Base-by-base conservation (phyloP, 1,284 basidiomycete species). In the Marasmius oreades region DNA sequence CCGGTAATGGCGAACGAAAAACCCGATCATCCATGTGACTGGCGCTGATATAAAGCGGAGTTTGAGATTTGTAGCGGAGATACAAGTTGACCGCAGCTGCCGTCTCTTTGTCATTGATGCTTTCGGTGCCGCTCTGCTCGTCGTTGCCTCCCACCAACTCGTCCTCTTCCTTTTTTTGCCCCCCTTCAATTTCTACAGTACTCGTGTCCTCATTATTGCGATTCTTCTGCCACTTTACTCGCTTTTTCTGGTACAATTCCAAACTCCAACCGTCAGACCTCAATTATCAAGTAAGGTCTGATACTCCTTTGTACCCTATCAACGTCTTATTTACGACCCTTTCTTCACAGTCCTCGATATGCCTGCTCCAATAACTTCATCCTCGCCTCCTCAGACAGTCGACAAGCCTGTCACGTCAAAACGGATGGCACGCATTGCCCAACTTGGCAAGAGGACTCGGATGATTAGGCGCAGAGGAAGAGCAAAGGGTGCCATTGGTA, bases 401-500 rank as follows among this genome's bases (percentile, higher is more conserved):
- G 65, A 62, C 36, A 70, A 70, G 54, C 51, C 59, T 56, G 57
- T 64, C 57, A 56, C 64, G 34, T 62, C 64, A 36, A 73, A 73
- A 65, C 65, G 37, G 62, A 64, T 34, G 47, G 20, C 47, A 16
- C 47, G 28, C 53, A 51, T 24, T 44, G 46, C 54, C 36, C 31
- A 62, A 34, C 63, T 61, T 14, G 43, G 60, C 12, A 75, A 71
- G 69, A 77, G 76, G 66, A 73, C 70, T 56, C 72, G 75, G 61
- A 64, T 74, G 53, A 66, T 70, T 31, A 74, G 75, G 62, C 70
- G 77, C 42, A 68, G 87, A 63, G 85, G 85, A 45, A 78, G 84
- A 63, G 84, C 73, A 5, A 77, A 74, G 62, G 73, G 74, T 57
- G 78, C 72, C 28, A 73, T 82, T 31, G 83, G 81, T 55, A 90